Conservation (phyloP, 2,329 filamentous ascomycete species). For the Claviceps fusiformis region DNA sequence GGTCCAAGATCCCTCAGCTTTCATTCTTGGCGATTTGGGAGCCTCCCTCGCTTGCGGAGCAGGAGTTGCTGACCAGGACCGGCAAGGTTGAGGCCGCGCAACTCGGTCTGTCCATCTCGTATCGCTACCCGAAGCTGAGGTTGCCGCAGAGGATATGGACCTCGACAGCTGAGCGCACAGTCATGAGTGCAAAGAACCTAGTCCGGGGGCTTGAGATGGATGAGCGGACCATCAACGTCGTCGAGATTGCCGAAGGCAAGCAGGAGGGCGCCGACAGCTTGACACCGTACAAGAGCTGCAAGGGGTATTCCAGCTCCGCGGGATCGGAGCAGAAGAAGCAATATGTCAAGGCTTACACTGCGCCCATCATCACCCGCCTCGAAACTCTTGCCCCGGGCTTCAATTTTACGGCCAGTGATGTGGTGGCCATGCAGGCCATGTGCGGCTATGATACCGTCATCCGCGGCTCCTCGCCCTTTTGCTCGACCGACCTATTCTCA, state of each 20-base stretch:
- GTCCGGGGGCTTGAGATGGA: conserved; percentile 41
- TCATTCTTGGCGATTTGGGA: conserved; percentile 44
- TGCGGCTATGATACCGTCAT: conserved; percentile 55
- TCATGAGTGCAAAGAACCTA: conserved; percentile 42
- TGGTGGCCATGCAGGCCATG: conserved; percentile 52
- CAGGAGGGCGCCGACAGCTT: conserved; percentile 44
- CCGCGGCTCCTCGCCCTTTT: conserved; percentile 47
- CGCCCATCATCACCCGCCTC: conserved; percentile 44
- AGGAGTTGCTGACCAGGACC: conserved; percentile 45
- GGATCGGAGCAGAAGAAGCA: conserved; percentile 40
- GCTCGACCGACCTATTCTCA: conserved; percentile 42
- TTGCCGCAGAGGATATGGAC: conserved; percentile 45
- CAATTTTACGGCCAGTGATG: conserved; percentile 49
- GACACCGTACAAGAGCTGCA: conserved; percentile 52
- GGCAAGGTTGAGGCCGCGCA: conserved; percentile 47
- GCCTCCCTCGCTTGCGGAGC: conserved; percentile 40
- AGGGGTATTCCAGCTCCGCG: conserved; percentile 43
- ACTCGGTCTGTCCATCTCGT: conserved; percentile 42
- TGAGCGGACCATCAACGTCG: conserved; percentile 38
- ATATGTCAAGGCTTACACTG: conserved; percentile 42
- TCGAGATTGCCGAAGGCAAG: conserved; percentile 41
- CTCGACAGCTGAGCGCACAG: conserved; percentile 48
- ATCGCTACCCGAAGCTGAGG: conserved; percentile 39
- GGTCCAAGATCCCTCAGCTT: conserved; percentile 39
- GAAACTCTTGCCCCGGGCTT: conserved; percentile 39